A percentile compares a stretch with the other conserved stretches of the same genome.
Conservation (phyloP, 2,329 filamentous ascomycete genomes). For the Aureobasidium sp. region DNA sequence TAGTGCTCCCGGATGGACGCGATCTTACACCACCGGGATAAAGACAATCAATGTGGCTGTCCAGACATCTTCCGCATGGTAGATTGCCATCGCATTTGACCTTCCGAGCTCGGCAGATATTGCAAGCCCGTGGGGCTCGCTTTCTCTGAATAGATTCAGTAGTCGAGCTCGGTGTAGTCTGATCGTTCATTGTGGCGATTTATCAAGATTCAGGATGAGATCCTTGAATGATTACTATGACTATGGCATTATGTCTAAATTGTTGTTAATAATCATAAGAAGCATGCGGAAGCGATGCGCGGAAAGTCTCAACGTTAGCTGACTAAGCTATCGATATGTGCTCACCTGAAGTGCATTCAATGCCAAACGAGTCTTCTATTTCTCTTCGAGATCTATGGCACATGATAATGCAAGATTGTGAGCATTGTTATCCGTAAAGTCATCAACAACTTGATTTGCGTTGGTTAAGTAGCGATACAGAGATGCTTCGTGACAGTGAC, state of each 20-base stretch:
- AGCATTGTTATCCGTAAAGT: too few relatives aligned
- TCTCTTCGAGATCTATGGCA: too few relatives aligned
- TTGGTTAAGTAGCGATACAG: too few relatives aligned
- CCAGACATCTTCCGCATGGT: slow-evolving; percentile 3
- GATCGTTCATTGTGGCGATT: background rate
- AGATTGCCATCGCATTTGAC: slow-evolving; percentile 9
- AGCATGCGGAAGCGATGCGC: background rate
- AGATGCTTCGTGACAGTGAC: too few relatives aligned
- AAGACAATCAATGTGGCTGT: background rate
- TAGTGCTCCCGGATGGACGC: background rate
- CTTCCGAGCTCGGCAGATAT: slow-evolving; percentile 12
- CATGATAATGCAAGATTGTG: background rate
- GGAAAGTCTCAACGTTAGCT: background rate
- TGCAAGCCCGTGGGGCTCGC: slow-evolving; percentile 2
- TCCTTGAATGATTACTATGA: background rate
- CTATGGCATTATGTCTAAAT: background rate
- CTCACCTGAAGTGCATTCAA: background rate
- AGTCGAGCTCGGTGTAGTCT: background rate
- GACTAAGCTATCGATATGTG: background rate
- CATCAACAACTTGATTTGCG: too few relatives aligned
- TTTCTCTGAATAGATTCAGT: background rate
- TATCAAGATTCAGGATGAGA: background rate
- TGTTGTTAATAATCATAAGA: background rate
- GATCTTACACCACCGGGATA: background rate
- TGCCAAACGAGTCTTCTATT: background rate